Evolutionary conservation across 805 yeast species (phyloP), one percentile per base, ranked within the genome.

Genomic region (Scheffersomyces stipitis): DNA sequence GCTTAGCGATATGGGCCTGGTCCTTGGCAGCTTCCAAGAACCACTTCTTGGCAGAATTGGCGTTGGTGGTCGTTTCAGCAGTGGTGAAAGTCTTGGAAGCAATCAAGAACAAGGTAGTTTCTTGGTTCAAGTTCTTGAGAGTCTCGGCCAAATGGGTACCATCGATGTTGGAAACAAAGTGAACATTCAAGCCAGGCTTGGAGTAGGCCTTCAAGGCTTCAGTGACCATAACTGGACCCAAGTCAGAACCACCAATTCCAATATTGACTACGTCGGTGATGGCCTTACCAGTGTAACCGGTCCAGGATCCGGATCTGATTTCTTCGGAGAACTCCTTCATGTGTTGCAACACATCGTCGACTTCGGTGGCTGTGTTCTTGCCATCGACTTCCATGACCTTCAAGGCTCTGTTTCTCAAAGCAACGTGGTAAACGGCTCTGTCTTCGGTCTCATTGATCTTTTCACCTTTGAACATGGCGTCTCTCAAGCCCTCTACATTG

Each of bases 31-130:
- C 64, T 41, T 72, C 70, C 62, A 93, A 75, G 75, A 93, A 93
- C 99, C 99, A 93, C 49, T 69, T 67, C 78, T 93, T 93, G 51
- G 97, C 99, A 40, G 93, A 77, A 68, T 82, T 86, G 48, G 99
- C 99, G 65, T 93, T 93, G 52, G 98, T 91, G 70, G 78, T 78
- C 51, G 99, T 93, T 75, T 93, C 99, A 42, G 98, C 97, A 48
- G 99, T 93, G 60, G 99, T 93, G 80, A 93, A 93, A 45, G 99
- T 93, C 81, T 93, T 93, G 48, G 96, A 90, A 30, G 97, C 97
- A 60, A 90, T 74, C 66, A 87, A 75, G 67, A 87, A 87, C 64
- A 93, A 75, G 26, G 99, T 93, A 44, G 97, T 86, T 68, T 93
- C 99, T 39, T 91, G 84, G 64, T 87, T 68, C 55, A 86, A 74